Conservation (phyloP, 768 basidiomycete species). For the Phaeotremella skinneri region DNA sequence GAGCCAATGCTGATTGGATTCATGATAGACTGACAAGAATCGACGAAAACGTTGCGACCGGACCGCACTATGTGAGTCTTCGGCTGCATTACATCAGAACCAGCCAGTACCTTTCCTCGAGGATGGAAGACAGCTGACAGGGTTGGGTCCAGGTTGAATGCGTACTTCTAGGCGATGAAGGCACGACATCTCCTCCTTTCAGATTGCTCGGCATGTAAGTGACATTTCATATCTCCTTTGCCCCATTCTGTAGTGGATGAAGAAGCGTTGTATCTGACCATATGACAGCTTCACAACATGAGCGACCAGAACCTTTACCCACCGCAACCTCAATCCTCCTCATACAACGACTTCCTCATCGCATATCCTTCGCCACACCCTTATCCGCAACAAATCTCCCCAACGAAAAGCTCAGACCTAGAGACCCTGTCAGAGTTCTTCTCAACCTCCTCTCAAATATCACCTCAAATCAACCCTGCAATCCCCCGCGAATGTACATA, state of each 20-base stretch:
- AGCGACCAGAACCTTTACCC: too few relatives aligned
- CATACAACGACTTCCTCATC: background rate
- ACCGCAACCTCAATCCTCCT: background rate
- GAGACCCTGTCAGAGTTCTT: too few relatives aligned
- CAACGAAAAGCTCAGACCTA: too few relatives aligned
- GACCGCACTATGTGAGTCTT: conserved; percentile 71
- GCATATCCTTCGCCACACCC: background rate
- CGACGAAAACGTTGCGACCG: conserved; percentile 74
- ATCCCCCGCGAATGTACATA: too few relatives aligned
- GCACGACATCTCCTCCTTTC: conserved; percentile 67
- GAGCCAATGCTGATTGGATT: background rate
- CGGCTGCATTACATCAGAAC: too few relatives aligned
- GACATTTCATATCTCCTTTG: background rate
- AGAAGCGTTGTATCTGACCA: background rate
- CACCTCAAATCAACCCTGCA: too few relatives aligned
- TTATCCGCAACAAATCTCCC: too few relatives aligned
- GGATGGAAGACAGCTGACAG: background rate
- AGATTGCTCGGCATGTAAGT: conserved; percentile 76
- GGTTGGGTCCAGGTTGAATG: conserved; percentile 63
- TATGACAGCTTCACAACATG: conserved; percentile 21
- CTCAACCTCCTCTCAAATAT: too few relatives aligned
- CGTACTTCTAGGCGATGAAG: conserved; percentile 70
- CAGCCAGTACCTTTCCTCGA: too few relatives aligned
- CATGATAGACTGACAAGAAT: conserved; percentile 70
- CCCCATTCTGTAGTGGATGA: background rate